Conservation (phyloP, 305 asterid species). For the Solanum hybrid region DNA sequence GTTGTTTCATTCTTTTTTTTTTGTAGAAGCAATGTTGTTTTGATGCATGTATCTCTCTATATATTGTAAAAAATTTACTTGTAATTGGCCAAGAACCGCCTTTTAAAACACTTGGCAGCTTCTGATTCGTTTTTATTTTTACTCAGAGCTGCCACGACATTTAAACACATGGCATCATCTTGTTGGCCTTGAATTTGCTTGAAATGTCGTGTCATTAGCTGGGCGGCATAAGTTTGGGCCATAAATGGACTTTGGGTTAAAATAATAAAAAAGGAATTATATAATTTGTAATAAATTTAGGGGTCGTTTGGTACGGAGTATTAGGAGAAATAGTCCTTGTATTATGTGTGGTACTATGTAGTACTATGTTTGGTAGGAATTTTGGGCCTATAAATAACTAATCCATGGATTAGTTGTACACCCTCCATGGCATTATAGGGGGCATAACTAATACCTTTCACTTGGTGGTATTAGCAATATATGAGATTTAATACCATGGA, state of each 20-base stretch:
- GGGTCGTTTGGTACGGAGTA: too few species aligned
- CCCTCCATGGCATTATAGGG: too few species aligned
- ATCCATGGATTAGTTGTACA: too few species aligned
- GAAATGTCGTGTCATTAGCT: background rate
- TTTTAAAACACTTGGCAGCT: background rate
- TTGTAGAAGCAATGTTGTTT: background rate
- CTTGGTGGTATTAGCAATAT: too few species aligned
- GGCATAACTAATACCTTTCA: too few species aligned
- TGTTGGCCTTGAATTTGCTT: background rate
- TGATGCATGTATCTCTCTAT: background rate
- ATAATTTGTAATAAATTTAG: background rate
- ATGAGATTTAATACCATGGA: too few species aligned
- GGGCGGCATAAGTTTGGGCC: background rate
- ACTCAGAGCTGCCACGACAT: background rate
- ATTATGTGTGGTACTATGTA: too few species aligned
- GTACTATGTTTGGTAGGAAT: too few species aligned
- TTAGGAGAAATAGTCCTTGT: too few species aligned
- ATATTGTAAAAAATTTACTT: fast-evolving
- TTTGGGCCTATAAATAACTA: too few species aligned
- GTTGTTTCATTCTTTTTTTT: background rate
- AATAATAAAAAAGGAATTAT: background rate
- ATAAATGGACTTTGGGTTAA: background rate
- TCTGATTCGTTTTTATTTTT: background rate
- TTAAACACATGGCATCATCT: background rate
- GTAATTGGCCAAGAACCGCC: background rate